These are phyloP conservation scores for Thelephora ganbajun DNA, from an alignment of 768 basidiomycete species.

Conservation along the genomic window DNA sequence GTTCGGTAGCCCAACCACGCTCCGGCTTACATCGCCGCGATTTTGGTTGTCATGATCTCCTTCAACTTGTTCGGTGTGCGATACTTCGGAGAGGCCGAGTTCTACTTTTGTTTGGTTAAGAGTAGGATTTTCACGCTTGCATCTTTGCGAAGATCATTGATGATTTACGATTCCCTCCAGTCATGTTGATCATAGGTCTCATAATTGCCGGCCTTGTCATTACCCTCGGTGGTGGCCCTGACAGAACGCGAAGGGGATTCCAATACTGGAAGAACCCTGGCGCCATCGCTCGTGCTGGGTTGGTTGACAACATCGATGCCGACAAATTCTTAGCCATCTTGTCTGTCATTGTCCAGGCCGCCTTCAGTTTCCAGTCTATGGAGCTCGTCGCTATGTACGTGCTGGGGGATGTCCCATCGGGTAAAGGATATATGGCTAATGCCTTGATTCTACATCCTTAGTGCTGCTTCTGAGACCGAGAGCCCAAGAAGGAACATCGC, in stretches of 20 bases:
- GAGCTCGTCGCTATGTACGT: constrained; percentile 58
- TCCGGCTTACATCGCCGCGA: constrained; percentile 41
- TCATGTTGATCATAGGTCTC: constrained; percentile 45
- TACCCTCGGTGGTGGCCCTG: constrained; percentile 67
- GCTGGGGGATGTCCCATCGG: not conserved
- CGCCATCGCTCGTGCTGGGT: constrained; percentile 20
- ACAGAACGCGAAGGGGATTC: constrained; percentile 54
- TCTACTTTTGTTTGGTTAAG: constrained; percentile 53
- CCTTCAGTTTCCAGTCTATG: constrained; percentile 70
- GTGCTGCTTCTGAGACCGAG: constrained; percentile 64
- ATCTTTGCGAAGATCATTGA: not conserved
- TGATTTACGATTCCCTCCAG: constrained; percentile 16
- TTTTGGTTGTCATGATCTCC: constrained; percentile 40
- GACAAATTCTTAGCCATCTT: constrained; percentile 29
- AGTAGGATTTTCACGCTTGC: constrained; percentile 21
- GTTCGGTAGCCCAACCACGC: constrained; percentile 29
- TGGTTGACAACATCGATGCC: constrained; percentile 19
- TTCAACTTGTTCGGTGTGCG: constrained; percentile 65
- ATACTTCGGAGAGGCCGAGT: constrained; percentile 65
- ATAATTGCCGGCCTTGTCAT: constrained; percentile 53
- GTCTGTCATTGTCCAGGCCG: constrained; percentile 34
- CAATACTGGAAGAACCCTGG: constrained; percentile 67
- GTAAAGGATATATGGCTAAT: constrained; percentile 7
- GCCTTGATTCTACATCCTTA: constrained; percentile 12
- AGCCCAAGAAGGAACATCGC: constrained; percentile 70